Evolutionary conservation across 257 asterid genomes (phyloP).

Genomic region (Ophiorrhiza pumila): DNA sequence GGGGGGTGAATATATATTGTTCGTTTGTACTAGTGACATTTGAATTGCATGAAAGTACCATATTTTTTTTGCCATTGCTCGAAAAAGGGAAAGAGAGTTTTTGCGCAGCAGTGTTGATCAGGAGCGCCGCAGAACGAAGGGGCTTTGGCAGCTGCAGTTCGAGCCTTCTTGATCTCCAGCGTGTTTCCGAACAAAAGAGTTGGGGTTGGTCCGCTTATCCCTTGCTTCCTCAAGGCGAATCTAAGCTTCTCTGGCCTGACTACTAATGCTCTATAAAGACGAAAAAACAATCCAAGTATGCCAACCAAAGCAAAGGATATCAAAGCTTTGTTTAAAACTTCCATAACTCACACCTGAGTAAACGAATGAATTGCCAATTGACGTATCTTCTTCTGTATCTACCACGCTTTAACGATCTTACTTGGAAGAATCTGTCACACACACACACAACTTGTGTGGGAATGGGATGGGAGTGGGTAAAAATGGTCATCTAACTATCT

Average conservation of each 20-base stretch:
- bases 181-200: constrained; percentile 44
- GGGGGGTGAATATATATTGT: no score
- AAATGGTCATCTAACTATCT: no score
- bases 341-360: background rate
- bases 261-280: constrained; percentile 26
- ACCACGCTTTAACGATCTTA: no score
- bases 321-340: background rate
- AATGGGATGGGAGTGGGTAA: no score
- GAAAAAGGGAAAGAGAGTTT: constrained; percentile 39
- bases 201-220: constrained; percentile 52
- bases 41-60: constrained; percentile 25
- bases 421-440: no score
- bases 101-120: constrained; percentile 29
- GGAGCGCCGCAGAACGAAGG: constrained; percentile 7
- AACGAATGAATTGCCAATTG: background rate
- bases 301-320: background rate
- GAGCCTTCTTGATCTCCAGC: constrained; percentile 43
- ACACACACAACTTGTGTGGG: no score
- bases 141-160: constrained; percentile 14
- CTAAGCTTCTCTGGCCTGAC: constrained; percentile 32
- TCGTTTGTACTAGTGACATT: no score
- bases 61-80: constrained; percentile 48
- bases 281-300: constrained; percentile 11
- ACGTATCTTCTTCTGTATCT: background rate
- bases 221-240: constrained; percentile 35